Evolutionary conservation across 2,329 filamentous ascomycete genomes (phyloP), one percentile per base, ranked within the genome.

Genomic region (Phyllosticta citrichinensis): DNA sequence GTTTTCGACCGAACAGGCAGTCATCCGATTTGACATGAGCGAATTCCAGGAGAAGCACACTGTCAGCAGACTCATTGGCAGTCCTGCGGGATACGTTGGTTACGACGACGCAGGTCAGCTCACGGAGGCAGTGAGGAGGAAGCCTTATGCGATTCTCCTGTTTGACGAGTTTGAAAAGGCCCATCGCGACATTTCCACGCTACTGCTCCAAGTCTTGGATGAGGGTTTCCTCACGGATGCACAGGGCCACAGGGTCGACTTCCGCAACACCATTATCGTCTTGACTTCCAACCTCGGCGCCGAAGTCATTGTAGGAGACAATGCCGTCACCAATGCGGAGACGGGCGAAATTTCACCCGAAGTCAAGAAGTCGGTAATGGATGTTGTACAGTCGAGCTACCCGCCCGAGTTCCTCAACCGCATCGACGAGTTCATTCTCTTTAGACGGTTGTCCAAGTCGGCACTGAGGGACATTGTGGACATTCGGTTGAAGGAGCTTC

Each of bases 121-220:
- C 11, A 97, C 94, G 0, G 94, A 99, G 76, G 92, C 93, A 4
- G 91, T 99, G 2, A 85, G 94, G 61, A 84, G 94, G 63, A 97
- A 97, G 73, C 94, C 94, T 0, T 97, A 97, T 67, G 92, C 93
- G 0, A 91, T 99, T 0, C 81, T 99, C 0, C 81, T 99, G 1
- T 96, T 99, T 67, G 94, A 99, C 72, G 94, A 97, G 72, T 97
- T 97, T 67, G 94, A 99, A 71, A 97, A 99, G 73, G 94, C 93
- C 0, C 94, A 97, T 71, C 87, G 90, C 59, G 94, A 99, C 68
- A 97, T 97, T 65, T 95, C 91, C 0, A 88, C 92, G 0, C 80
- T 99, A 2, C 82, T 99, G 3, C 83, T 99, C 3, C 94, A 97
- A 74, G 93, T 97, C 0, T 83, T 99, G 0, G 94, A 97, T 70